phyloP scores from a whole-genome alignment of 2,329 filamentous ascomycete genomes.

The Trichoderma sp. region DNA sequence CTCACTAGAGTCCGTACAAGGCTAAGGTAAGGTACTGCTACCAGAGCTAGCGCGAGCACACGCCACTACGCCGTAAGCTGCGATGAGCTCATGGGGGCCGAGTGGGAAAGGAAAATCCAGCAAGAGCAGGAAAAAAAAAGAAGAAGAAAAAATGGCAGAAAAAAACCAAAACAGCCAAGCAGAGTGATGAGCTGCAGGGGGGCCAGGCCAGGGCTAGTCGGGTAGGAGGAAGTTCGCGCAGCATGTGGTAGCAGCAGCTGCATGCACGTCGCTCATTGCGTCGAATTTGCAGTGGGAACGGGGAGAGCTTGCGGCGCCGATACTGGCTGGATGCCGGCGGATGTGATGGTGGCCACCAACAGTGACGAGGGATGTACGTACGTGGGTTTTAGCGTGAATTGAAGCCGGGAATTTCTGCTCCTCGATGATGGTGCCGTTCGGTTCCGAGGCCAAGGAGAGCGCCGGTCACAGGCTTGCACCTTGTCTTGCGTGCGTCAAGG shows the following conservation, averaged over 20 bases:
- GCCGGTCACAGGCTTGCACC: background rate
- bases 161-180: conserved; percentile 1
- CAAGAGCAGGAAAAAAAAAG: background rate
- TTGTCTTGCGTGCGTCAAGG: background rate
- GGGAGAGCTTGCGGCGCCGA: background rate
- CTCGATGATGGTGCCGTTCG: background rate
- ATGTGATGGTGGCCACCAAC: conserved; percentile 19
- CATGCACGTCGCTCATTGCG: conserved; percentile 29
- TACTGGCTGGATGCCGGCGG: background rate
- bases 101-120: background rate
- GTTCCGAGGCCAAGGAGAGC: conserved; percentile 1
- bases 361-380: background rate
- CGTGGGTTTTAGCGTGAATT: conserved; percentile 16
- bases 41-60: background rate
- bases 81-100: background rate
- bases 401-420: conserved; percentile 21
- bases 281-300: conserved; percentile 8
- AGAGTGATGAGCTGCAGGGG: conserved; percentile 13
- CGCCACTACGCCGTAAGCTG: background rate
- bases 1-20: background rate
- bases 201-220: conserved; percentile 1
- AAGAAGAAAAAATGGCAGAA: background rate
- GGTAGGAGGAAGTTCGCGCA: conserved; percentile 11
- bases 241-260: conserved; percentile 15
- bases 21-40: background rate